Evolutionary conservation across 2,329 filamentous ascomycete species (phyloP).

Genomic region (Xylaria sp.): DNA sequence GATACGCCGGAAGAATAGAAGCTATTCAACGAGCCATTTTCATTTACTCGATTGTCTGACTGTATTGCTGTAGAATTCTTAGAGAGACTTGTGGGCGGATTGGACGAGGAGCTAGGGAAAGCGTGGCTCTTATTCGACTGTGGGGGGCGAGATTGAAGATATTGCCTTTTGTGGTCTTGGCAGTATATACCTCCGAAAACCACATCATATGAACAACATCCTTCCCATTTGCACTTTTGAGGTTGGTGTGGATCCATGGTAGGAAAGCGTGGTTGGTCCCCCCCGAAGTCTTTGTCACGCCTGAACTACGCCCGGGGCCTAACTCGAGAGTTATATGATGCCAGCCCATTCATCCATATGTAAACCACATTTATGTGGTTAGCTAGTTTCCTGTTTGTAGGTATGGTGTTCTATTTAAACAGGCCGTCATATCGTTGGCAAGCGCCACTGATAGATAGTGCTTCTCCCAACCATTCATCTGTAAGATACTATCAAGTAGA

Average conservation of each 20-base stretch:
- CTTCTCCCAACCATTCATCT: slow-evolving; percentile 21
- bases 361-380: slow-evolving; percentile 38
- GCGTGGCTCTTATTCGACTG: slow-evolving; percentile 13
- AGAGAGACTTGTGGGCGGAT: not conserved
- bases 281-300: slow-evolving; percentile 5
- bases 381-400: slow-evolving; percentile 35
- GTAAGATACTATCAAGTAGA: slow-evolving; percentile 15
- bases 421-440: slow-evolving; percentile 45
- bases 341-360: slow-evolving; percentile 35
- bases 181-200: slow-evolving; percentile 36
- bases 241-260: slow-evolving; percentile 40
- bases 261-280: slow-evolving; percentile 11
- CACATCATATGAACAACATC: slow-evolving; percentile 37
- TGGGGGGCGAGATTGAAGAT: slow-evolving; percentile 1
- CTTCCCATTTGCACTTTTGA: slow-evolving; percentile 40
- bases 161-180: slow-evolving; percentile 24
- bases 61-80: slow-evolving; percentile 11
- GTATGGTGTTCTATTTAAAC: slow-evolving; percentile 38
- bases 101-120: slow-evolving; percentile 1
- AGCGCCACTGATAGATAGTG: slow-evolving; percentile 19
- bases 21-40: slow-evolving; percentile 34
- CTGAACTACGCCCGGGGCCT: slow-evolving; percentile 16
- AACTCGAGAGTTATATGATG: slow-evolving; percentile 22
- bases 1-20: slow-evolving; percentile 25
- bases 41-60: not conserved